These are phyloP conservation scores for Botrytis deweyae DNA, from an alignment of 2,329 filamentous ascomycete genomes.

Conservation along the genomic window DNA sequence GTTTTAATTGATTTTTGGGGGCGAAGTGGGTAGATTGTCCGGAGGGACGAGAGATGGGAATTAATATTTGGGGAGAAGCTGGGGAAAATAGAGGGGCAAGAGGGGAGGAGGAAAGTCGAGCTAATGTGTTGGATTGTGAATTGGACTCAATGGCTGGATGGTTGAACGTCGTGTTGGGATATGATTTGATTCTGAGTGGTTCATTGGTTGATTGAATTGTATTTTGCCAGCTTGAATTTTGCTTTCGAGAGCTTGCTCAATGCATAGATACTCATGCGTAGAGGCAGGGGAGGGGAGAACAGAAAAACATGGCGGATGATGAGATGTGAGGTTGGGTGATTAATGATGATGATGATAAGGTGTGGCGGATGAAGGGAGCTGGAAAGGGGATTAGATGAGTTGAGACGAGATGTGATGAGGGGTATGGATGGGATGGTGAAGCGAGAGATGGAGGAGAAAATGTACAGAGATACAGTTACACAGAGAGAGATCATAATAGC, in stretches of 20 bases:
- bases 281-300: neutral
- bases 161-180: neutral
- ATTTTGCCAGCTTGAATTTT: neutral
- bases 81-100: neutral
- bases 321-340: neutral
- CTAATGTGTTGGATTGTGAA: slow-evolving; percentile 16
- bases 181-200: neutral
- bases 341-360: neutral
- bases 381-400: neutral
- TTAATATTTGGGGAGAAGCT: neutral
- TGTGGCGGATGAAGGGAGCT: neutral
- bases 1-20: slow-evolving; percentile 1
- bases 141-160: slow-evolving; percentile 14
- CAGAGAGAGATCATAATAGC: neutral
- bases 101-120: neutral
- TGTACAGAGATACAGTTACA: neutral
- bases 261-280: neutral
- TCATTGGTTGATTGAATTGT: slow-evolving; percentile 12
- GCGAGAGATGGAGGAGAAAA: neutral
- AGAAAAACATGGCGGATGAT: neutral
- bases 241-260: neutral
- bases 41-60: neutral
- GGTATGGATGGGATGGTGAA: neutral
- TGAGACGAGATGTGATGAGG: neutral
- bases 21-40: neutral